These are phyloP conservation scores for Apiospora pterosperma DNA, from an alignment of 2,329 filamentous ascomycete species.

Conservation along the genomic window DNA sequence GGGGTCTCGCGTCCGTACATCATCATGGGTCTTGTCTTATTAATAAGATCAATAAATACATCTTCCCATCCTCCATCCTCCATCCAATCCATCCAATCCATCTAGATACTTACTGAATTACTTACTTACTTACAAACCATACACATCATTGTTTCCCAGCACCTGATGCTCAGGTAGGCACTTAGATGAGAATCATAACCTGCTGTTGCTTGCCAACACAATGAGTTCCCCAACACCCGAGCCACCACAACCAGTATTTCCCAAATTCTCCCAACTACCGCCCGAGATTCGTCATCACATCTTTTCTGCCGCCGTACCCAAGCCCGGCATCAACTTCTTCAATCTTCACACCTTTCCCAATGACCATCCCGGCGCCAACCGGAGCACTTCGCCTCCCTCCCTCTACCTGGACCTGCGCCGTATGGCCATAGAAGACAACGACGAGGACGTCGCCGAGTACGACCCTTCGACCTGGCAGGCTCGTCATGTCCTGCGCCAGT, in stretches of 20 bases:
- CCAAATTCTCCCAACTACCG: slow-evolving; percentile 21
- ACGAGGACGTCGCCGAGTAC: slow-evolving; percentile 21
- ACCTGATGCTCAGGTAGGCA: not conserved
- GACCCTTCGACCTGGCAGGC: slow-evolving; percentile 29
- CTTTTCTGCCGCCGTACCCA: slow-evolving; percentile 21
- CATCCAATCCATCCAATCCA: too few species aligned
- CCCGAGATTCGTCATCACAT: slow-evolving; percentile 27
- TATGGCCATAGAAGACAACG: slow-evolving; percentile 21
- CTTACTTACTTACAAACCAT: too few species aligned
- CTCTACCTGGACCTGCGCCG: slow-evolving; percentile 28
- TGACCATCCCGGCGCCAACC: slow-evolving; percentile 23
- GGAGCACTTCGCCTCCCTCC: slow-evolving; percentile 24
- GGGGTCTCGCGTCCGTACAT: too few species aligned
- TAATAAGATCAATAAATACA: too few species aligned
- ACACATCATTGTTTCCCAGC: not conserved
- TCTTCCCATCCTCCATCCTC: too few species aligned
- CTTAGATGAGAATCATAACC: not conserved
- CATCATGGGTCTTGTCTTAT: too few species aligned
- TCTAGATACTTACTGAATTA: too few species aligned
- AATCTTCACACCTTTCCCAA: slow-evolving; percentile 30
- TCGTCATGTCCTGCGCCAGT: slow-evolving; percentile 16
- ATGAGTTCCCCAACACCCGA: slow-evolving; percentile 2
- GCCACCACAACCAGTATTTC: slow-evolving; percentile 11
- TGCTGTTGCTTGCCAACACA: slow-evolving; percentile 5
- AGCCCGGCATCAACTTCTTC: slow-evolving; percentile 30